phyloP scores from a whole-genome alignment of 306 rosid genomes.

The Begonia masoniana region DNA sequence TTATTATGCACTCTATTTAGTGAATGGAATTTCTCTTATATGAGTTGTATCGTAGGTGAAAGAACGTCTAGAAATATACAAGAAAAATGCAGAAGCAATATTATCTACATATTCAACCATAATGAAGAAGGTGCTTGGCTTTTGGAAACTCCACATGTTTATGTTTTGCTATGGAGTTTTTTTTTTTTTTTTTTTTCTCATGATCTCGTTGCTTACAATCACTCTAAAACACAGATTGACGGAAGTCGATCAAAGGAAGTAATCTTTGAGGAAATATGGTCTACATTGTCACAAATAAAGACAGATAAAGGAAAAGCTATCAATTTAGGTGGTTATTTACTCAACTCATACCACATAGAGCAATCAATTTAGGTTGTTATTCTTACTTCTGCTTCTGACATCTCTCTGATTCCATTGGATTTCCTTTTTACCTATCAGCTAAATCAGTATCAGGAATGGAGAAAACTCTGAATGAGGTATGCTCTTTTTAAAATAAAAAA shows the following conservation, averaged over 20 bases:
- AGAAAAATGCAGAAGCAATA: slow-evolving; percentile 64
- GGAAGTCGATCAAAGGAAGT: slow-evolving; percentile 61
- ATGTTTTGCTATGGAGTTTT: background rate
- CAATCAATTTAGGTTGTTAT: background rate
- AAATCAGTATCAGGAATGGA: slow-evolving; percentile 27
- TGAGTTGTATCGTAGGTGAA: slow-evolving; percentile 33
- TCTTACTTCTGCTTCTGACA: background rate
- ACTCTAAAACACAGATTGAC: slow-evolving; percentile 41
- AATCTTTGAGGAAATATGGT: slow-evolving; percentile 60
- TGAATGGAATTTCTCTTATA: slow-evolving; percentile 1
- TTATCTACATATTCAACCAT: slow-evolving; percentile 51
- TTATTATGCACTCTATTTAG: slow-evolving; percentile 2
- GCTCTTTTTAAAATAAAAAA: slow-evolving; percentile 16
- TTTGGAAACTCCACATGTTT: background rate
- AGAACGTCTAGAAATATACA: slow-evolving; percentile 67
- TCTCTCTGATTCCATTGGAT: slow-evolving; percentile 6
- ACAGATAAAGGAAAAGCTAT: slow-evolving; percentile 20
- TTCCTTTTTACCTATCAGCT: slow-evolving; percentile 28
- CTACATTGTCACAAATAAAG: slow-evolving; percentile 42
- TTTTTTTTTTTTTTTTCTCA: slow-evolving; percentile 2
- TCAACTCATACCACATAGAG: background rate
- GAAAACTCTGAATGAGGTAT: slow-evolving; percentile 21
- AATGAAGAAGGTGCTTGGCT: slow-evolving; percentile 45
- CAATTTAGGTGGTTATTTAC: slow-evolving; percentile 28
- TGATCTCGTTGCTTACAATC: background rate